Evolutionary conservation across 495 filamentous ascomycete genomes (phyloP).

Genomic region (Aspergillus indologenus): DNA sequence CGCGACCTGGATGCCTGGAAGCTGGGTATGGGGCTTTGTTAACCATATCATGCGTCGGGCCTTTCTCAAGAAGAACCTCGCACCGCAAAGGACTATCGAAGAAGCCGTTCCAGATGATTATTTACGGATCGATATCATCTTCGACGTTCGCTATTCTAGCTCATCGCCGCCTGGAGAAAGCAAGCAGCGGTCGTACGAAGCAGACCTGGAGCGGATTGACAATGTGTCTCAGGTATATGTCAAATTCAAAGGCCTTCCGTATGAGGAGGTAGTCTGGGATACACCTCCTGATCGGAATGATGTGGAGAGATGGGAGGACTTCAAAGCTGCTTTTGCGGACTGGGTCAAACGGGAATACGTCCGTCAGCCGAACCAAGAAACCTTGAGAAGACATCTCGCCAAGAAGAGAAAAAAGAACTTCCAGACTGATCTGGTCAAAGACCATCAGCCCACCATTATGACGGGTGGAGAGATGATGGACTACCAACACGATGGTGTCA

Average conservation of each 20-base stretch:
- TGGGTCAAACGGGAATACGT: conserved; percentile 76
- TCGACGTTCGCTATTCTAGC: conserved; percentile 67
- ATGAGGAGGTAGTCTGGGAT: conserved; percentile 91
- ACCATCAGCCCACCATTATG: conserved; percentile 70
- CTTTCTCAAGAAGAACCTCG: conserved; percentile 64
- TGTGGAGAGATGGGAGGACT: conserved; percentile 73
- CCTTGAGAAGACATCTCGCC: conserved; percentile 58
- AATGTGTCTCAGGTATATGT: conserved; percentile 70
- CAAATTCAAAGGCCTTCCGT: conserved; percentile 94
- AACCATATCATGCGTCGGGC: conserved; percentile 60
- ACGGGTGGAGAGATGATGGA: conserved; percentile 80
- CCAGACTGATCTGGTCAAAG: conserved; percentile 57
- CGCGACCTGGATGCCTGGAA: conserved; percentile 78
- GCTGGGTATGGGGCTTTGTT: conserved; percentile 84
- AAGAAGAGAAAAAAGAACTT: conserved; percentile 64
- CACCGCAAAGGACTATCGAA: conserved; percentile 66
- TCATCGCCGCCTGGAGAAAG: background rate
- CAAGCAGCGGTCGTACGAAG: conserved; percentile 33
- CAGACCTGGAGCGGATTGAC: conserved; percentile 64
- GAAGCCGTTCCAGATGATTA: conserved; percentile 84
- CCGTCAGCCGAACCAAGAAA: conserved; percentile 47
- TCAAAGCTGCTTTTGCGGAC: conserved; percentile 76
- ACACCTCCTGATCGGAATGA: conserved; percentile 67
- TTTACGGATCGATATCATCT: conserved; percentile 81
- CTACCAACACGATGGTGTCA: conserved; percentile 91